Evolutionary conservation across 345 rosid genomes (phyloP).

Genomic region (Populus euphratica): DNA sequence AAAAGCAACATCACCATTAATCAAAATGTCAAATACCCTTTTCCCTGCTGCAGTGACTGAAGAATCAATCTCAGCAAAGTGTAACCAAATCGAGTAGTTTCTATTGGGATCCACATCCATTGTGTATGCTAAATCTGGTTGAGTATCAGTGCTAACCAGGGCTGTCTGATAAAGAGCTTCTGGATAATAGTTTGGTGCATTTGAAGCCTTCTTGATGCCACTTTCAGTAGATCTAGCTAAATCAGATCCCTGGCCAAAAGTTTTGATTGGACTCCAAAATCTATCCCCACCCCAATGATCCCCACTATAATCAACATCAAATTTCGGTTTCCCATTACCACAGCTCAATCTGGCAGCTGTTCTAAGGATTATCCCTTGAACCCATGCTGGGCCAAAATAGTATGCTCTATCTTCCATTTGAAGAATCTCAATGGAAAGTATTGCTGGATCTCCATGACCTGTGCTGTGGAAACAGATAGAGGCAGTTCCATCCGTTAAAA

Average conservation of each 20-base stretch:
- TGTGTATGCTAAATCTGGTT: slow-evolving; percentile 62
- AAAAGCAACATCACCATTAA: slow-evolving; percentile 62
- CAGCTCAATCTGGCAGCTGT: slow-evolving; percentile 74
- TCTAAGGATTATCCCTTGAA: slow-evolving; percentile 56
- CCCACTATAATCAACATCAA: slow-evolving; percentile 71
- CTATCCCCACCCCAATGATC: slow-evolving; percentile 99
- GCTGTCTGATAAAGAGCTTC: slow-evolving; percentile 83
- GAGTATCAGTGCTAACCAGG: slow-evolving; percentile 58
- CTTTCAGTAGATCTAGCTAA: slow-evolving; percentile 56
- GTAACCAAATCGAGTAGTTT: slow-evolving; percentile 90
- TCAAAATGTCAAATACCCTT: slow-evolving; percentile 77
- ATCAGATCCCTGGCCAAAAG: slow-evolving; percentile 64
- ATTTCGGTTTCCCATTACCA: slow-evolving; percentile 64
- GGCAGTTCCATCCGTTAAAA: slow-evolving; percentile 59
- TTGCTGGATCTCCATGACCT: slow-evolving; percentile 95
- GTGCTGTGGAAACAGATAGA: slow-evolving; percentile 94
- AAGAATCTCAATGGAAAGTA: slow-evolving; percentile 79
- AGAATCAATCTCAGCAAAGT: slow-evolving; percentile 90
- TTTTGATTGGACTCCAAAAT: slow-evolving; percentile 63
- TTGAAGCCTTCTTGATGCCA: slow-evolving; percentile 56
- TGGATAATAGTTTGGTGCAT: slow-evolving; percentile 82
- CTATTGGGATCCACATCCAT: slow-evolving; percentile 88
- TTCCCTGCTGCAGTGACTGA: slow-evolving; percentile 53
- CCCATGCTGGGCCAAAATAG: slow-evolving; percentile 56
- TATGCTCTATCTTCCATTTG: slow-evolving; percentile 81